Evolutionary conservation across 2,329 filamentous ascomycete genomes (phyloP).

Genomic region (Aspergillus luchuensis): DNA sequence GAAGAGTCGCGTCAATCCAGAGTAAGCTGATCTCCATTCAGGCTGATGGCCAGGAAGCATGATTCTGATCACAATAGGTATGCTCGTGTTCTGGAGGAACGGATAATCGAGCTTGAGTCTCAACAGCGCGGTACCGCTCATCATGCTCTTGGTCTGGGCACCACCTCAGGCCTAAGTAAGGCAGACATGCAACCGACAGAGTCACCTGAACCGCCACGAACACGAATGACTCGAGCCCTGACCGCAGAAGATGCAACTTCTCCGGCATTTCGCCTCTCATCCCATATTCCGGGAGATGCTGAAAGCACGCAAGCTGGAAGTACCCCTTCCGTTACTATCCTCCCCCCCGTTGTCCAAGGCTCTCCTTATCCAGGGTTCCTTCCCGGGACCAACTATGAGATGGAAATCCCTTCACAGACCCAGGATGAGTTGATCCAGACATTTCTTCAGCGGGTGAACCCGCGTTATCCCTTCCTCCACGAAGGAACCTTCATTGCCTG

Average conservation of each 20-base stretch:
- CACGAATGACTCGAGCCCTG: background rate
- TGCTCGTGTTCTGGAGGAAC: constrained; percentile 5
- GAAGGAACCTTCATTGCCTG: constrained; percentile 7
- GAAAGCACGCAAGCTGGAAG: background rate
- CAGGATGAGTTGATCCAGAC: background rate
- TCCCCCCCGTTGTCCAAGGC: background rate
- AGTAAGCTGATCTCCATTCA: background rate
- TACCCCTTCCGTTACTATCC: background rate
- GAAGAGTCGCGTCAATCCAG: background rate
- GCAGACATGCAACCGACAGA: background rate
- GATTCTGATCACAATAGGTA: background rate
- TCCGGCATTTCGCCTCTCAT: background rate
- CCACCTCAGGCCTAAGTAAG: background rate
- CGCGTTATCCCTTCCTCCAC: constrained; percentile 6
- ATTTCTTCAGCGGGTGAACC: constrained; percentile 1
- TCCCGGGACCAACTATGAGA: background rate
- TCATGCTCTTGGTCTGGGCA: background rate
- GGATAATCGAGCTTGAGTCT: constrained; percentile 4
- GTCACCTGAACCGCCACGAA: background rate
- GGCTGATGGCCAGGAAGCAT: background rate
- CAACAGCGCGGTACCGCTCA: background rate
- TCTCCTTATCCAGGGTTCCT: background rate
- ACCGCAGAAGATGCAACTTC: background rate
- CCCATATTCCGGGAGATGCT: background rate
- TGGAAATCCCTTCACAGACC: background rate